A percentile compares a stretch with the other conserved stretches of the same genome.
These are phyloP conservation scores for Penicillium goetzii DNA, from an alignment of 495 filamentous ascomycete genomes.

Conservation along the genomic window DNA sequence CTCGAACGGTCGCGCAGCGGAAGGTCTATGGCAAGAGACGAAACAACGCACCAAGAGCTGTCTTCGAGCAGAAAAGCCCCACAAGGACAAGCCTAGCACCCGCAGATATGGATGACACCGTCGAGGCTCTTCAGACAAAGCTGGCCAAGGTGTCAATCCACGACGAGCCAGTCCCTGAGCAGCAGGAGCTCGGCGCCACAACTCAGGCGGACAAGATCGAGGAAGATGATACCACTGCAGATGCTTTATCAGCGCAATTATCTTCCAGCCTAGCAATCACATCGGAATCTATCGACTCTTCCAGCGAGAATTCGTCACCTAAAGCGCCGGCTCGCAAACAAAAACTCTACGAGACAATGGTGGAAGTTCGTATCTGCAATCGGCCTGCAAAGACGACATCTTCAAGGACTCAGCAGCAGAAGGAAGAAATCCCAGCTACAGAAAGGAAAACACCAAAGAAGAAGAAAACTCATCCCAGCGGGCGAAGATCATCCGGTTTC, in stretches of 20 bases:
- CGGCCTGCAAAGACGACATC: neutral
- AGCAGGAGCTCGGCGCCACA: slow-evolving; percentile 1
- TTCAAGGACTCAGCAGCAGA: slow-evolving; percentile 5
- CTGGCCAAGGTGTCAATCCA: slow-evolving; percentile 40
- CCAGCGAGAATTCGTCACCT: slow-evolving; percentile 10
- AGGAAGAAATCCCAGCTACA: slow-evolving; percentile 5
- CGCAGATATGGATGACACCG: slow-evolving; percentile 22
- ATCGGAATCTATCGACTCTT: slow-evolving; percentile 1
- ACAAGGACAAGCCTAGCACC: slow-evolving; percentile 9
- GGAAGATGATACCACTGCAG: neutral
- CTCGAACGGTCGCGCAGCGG: slow-evolving; percentile 33
- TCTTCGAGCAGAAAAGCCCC: slow-evolving; percentile 47
- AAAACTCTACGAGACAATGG: slow-evolving; percentile 34
- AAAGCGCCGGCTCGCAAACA: slow-evolving; percentile 3
- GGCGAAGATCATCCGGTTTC: slow-evolving; percentile 41
- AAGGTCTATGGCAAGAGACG: slow-evolving; percentile 50
- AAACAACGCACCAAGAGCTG: slow-evolving; percentile 45
- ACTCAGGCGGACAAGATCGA: neutral
- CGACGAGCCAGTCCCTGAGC: neutral
- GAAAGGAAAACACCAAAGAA: slow-evolving; percentile 22
- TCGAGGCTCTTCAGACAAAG: slow-evolving; percentile 39
- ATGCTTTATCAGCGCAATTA: neutral
- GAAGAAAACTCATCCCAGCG: slow-evolving; percentile 22
- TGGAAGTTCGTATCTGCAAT: slow-evolving; percentile 38
- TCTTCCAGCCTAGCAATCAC: neutral